These are phyloP conservation scores for Acanthamoeba triangularis DNA, from an alignment of 208 protist species.

Conservation along the genomic window DNA sequence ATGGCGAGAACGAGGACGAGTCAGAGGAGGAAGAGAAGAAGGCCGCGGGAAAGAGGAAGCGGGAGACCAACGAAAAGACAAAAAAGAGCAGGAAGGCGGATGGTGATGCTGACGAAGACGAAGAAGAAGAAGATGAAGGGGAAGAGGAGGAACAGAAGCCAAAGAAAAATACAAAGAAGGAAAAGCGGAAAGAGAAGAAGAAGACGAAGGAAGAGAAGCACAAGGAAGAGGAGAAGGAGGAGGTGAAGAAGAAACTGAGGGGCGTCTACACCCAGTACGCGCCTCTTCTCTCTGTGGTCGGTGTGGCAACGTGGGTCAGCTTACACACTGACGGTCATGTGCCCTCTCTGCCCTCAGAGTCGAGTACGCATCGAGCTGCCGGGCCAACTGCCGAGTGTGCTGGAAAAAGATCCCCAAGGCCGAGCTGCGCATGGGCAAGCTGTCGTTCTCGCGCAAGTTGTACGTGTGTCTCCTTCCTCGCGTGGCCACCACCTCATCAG, in stretches of 20 bases:
- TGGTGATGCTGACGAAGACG: background rate
- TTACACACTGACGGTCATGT: background rate
- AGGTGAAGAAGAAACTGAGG: slow-evolving; percentile 8
- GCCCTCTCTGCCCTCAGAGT: background rate
- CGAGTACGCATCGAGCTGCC: background rate
- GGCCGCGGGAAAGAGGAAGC: background rate
- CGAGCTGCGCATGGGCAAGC: slow-evolving; percentile 21
- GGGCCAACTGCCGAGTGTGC: slow-evolving; percentile 24
- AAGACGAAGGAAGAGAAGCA: background rate
- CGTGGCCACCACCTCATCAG: too few species aligned
- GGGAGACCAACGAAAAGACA: background rate
- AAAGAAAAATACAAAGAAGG: background rate
- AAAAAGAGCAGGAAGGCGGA: background rate
- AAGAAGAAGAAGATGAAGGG: background rate
- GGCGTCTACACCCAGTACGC: slow-evolving; percentile 19
- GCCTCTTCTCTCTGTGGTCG: background rate
- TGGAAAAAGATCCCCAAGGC: background rate
- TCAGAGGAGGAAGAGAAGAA: background rate
- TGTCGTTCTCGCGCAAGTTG: slow-evolving; percentile 1
- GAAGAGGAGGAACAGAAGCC: background rate
- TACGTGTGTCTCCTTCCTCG: background rate
- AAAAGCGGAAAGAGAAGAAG: background rate
- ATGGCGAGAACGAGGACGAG: background rate
- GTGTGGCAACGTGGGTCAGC: background rate
- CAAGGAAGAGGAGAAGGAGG: background rate